Evolutionary conservation across 805 yeast species (phyloP), one percentile per base, ranked within the genome.

Genomic region (Saccharomycopsis malanga): DNA sequence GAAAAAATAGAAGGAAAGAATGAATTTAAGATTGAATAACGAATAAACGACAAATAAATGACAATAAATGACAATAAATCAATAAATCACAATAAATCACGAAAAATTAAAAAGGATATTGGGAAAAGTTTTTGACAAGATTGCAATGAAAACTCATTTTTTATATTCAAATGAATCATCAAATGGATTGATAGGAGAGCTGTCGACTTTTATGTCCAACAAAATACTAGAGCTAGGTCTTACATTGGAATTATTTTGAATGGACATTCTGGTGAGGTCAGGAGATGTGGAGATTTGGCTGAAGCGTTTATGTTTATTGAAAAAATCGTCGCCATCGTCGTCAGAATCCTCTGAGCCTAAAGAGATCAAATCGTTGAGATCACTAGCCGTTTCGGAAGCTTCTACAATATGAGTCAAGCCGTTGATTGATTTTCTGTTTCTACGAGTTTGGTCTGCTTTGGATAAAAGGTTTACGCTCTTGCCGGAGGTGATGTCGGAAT

Each of bases 381-480:
- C 44, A 15, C 35, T 38, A 24, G 34, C 39, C 5, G 34, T 23
- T 15, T 39, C 35, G 5, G 47, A 36, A 18, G 36, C 25, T 24
- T 48, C 54, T 15, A 47, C 32, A 6, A 51, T 51, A 30, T 51
- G 54, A 2, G 54, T 51, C 20, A 51, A 39, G 3, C 54, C 54
- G 4, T 40, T 41, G 4, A 45, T 27, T 3, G 49, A 44, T 34
- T 32, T 29, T 41, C 52, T 44, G 18, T 51, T 35, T 29, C 41
- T 51, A 4, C 38, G 40, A 29, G 25, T 10, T 14, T 34, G 29
- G 5, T 44, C 40, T 4, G 27, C 23, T 23, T 44, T 48, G 34
- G 43, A 27, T 9, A 39, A 23, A 20, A 39, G 35, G 30, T 44
- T 47, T 14, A 48, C 44, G 38, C 54, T 50, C 12, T 39, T 29